A percentile compares a stretch with the other conserved stretches of the same genome.
Conservation (phyloP, 2,329 filamentous ascomycete species). For the Pezicula radicicola region DNA sequence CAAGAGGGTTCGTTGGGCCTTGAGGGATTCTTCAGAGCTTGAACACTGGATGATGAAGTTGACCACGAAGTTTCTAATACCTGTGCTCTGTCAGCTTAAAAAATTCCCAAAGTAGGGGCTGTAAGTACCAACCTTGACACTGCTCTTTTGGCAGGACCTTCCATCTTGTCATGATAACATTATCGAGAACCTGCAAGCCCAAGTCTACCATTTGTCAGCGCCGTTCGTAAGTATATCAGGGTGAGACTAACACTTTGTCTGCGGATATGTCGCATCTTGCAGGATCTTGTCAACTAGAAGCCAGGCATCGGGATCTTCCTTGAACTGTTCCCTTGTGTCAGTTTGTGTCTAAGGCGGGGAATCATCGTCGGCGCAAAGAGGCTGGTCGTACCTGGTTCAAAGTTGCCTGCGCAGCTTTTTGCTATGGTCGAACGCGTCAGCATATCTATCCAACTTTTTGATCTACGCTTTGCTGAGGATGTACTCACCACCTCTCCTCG, state of each 20-base stretch:
- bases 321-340: conserved; percentile 64
- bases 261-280: conserved; percentile 85
- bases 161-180: conserved; percentile 98
- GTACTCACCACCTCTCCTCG: conserved; percentile 81
- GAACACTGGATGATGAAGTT: conserved; percentile 97
- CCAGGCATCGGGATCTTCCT: conserved; percentile 98
- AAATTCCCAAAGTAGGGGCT: not conserved
- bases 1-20: conserved; percentile 80
- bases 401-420: conserved; percentile 92
- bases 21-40: conserved; percentile 82
- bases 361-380: conserved; percentile 14
- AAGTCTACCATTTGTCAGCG: conserved; percentile 58
- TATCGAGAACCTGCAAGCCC: conserved; percentile 93
- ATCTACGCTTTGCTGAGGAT: conserved; percentile 3
- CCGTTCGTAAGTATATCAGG: not conserved
- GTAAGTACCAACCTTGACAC: conserved; percentile 67
- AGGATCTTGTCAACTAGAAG: conserved; percentile 96
- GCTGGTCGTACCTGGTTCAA: conserved; percentile 75
- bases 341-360: conserved; percentile 6
- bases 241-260: conserved; percentile 82
- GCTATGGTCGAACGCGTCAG: conserved; percentile 55
- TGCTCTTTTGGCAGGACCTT: conserved; percentile 95
- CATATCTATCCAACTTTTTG: conserved; percentile 12
- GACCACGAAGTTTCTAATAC: conserved; percentile 98
- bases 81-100: conserved; percentile 42